Base-by-base conservation (phyloP, 495 filamentous ascomycete genomes). In the Penicillium mononematosum region DNA sequence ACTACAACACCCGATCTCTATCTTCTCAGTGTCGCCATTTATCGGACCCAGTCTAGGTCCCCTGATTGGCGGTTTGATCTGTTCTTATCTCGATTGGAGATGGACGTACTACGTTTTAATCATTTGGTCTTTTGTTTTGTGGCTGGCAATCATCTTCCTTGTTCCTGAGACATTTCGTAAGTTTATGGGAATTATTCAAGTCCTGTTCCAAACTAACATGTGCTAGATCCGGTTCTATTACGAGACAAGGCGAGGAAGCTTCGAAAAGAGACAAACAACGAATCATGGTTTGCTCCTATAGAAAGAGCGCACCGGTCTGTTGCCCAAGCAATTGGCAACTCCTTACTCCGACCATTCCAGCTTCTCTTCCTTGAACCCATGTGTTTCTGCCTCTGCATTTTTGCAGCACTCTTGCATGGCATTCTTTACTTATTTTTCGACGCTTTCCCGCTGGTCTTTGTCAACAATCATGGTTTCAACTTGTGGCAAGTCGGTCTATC, bases 351-450 rank as follows among this genome's bases (percentile, higher is more conserved):
- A 8, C 88, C 89, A 5, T 88, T 89, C 60, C 83, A 91, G 68
- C 75, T 92, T 1, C 78, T 91, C 16, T 58, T 85, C 46, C 77
- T 85, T 27, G 89, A 91, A 69, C 86, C 85, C 32, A 92, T 91
- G 85, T 81, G 79, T 31, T 66, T 87, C 12, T 73, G 84, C 45
- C 80, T 91, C 14, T 88, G 87, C 65, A 61, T 88, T 25, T 85
- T 88, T 56, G 80, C 83, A 11, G 85, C 88, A 32, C 72, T 92
- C 17, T 72, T 91, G 10, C 75, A 90, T 0, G 89, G 87, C 5
- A 80, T 90, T 29, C 70, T 91, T 0, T 91, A 92, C 64, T 78
- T 92, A 11, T 91, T 91, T 72, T 91, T 92, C 66, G 87, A 88
- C n/a, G 88, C 88, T 0, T 91, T 91, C 61, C 79, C 85, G 0